Base-by-base conservation (phyloP, 2,329 filamentous ascomycete genomes). In the Niveomyces coronatus region DNA sequence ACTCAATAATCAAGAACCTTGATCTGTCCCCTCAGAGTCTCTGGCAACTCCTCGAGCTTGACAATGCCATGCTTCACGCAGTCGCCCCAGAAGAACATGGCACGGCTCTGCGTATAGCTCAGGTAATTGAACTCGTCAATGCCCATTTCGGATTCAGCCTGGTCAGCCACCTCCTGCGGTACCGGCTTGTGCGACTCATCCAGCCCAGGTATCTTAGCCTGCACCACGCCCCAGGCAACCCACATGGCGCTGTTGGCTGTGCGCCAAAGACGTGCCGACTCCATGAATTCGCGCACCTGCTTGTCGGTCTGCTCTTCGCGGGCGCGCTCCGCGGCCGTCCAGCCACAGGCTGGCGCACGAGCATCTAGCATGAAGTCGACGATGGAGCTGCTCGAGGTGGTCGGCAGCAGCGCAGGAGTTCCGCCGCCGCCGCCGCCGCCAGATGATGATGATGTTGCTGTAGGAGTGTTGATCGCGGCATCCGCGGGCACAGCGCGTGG, bases 211-310 rank as follows among this genome's bases (percentile, higher is more conserved):
- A 94, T 70, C 55, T 91, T 88, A 33, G 91, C 89, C 62, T 98
- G 91, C 36, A 98, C 83, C 44, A 96, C 85, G 17, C 91, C 91
- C 91, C 91, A 98, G 1, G 87, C 85, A 17, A 93, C 76, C 91
- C 91, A 98, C 61, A 84, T 77, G 2, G 85, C 86, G 24, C 82
- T 87, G 61, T 91, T 94, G 27, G 86, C 85, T 0, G 85, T 68
- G 3, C 91, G 77, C 91, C 91, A 98, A 31, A 94, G 67, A 13
- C 78, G 70, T 3, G 85, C 79, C 62, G 96, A 87, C 28, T 80
- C 74, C 53, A 91, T 65, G 19, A 98, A 67, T 36, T 76, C 72
- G 34, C 75, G 67, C 5, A 93, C 71, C 49, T 82, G 76, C 26
- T 67, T 61, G 37, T 94, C 85, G 5, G 73, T 67, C 31, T 69